phyloP scores from a whole-genome alignment of 2,329 filamentous ascomycete species.

The Pseudodiploospora longispora region DNA sequence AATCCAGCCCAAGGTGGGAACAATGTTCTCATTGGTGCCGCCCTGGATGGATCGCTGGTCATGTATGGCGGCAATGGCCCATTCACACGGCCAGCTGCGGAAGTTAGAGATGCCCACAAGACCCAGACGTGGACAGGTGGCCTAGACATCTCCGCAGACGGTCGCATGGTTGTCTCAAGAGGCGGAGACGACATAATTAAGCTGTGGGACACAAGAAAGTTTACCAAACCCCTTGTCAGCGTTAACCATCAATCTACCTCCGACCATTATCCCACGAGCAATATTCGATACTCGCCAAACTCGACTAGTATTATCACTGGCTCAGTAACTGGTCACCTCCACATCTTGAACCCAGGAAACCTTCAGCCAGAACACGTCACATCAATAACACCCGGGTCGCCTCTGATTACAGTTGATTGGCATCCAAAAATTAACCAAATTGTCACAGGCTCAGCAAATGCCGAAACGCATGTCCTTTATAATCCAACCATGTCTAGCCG shows the following conservation, averaged over 20 bases:
- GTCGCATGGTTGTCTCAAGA: conserved; percentile 79
- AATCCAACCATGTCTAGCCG: conserved; percentile 73
- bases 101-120: conserved; percentile 76
- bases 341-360: conserved; percentile 91
- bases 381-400: conserved; percentile 75
- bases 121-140: conserved; percentile 86
- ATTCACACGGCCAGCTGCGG: conserved; percentile 70
- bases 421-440: conserved; percentile 95
- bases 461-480: conserved; percentile 83
- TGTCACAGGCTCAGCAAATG: conserved; percentile 84
- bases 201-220: conserved; percentile 93
- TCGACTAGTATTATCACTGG: conserved; percentile 82
- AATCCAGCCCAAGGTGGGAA: conserved; percentile 66
- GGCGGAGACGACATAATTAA: conserved; percentile 92
- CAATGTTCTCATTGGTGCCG: conserved; percentile 72
- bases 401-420: conserved; percentile 82
- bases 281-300: conserved; percentile 83
- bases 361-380: conserved; percentile 77
- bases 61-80: conserved; percentile 91
- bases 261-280: conserved; percentile 72
- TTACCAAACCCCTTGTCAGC: conserved; percentile 80
- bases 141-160: conserved; percentile 83
- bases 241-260: conserved; percentile 75
- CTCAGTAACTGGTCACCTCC: conserved; percentile 74
- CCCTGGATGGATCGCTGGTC: conserved; percentile 79